phyloP scores from a whole-genome alignment of 345 rosid genomes.

The Citrus sinensis region DNA sequence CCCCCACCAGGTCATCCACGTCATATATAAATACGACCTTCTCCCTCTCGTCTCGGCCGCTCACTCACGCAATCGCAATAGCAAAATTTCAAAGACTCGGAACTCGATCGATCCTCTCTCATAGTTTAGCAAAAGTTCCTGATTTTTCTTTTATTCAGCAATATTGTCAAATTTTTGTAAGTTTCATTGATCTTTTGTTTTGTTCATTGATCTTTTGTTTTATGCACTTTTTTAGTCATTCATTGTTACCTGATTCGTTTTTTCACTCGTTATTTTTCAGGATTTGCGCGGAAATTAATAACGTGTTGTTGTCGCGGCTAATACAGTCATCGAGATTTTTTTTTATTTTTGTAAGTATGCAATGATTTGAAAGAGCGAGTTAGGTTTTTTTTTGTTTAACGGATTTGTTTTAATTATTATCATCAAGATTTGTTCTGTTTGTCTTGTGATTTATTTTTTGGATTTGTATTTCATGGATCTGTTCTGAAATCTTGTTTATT shows the following conservation, averaged over 20 bases:
- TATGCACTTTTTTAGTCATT: not conserved
- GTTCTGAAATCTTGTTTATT: not conserved
- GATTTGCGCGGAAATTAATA: not conserved
- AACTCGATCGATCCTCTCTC: not conserved
- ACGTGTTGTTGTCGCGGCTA: not conserved
- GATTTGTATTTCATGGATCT: not conserved
- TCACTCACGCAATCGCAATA: too few species aligned
- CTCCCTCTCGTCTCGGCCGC: not conserved
- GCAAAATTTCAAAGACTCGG: too few species aligned
- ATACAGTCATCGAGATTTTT: not conserved
- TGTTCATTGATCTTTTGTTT: not conserved
- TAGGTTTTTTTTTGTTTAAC: not conserved
- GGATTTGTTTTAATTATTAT: not conserved
- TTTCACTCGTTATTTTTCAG: not conserved
- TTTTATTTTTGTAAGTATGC: not conserved
- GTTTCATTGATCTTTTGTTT: not conserved
- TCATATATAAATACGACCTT: not conserved
- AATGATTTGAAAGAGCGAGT: not conserved
- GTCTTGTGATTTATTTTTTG: not conserved
- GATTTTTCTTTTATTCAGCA: not conserved
- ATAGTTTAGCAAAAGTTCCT: not conserved
- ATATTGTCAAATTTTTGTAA: not conserved
- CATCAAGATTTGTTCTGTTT: not conserved
- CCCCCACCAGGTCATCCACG: not conserved
- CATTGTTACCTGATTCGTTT: not conserved